These are phyloP conservation scores for Ascodesmis nigricans DNA, from an alignment of 495 filamentous ascomycete species.

Conservation along the genomic window DNA sequence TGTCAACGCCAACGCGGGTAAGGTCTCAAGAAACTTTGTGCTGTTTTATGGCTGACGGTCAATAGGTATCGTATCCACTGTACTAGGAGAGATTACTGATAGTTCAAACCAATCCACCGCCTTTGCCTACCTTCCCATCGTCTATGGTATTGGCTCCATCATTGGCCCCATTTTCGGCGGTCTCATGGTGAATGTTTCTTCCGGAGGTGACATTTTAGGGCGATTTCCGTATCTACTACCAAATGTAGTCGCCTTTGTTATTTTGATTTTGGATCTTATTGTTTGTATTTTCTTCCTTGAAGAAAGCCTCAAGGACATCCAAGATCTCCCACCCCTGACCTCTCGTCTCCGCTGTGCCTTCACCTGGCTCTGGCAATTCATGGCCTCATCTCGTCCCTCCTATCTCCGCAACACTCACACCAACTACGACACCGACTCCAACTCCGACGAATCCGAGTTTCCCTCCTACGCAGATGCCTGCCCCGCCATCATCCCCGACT, in stretches of 20 bases:
- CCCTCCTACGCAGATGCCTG: slow-evolving; percentile 21
- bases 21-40: too few species aligned
- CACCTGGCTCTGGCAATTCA: slow-evolving; percentile 53
- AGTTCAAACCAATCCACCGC: slow-evolving; percentile 77
- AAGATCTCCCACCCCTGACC: slow-evolving; percentile 37
- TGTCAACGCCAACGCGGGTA: slow-evolving; percentile 65
- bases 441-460: slow-evolving; percentile 24
- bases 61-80: slow-evolving; percentile 66
- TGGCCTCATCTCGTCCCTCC: slow-evolving; percentile 35
- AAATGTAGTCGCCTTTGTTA: slow-evolving; percentile 48
- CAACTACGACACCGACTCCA: slow-evolving; percentile 18
- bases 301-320: slow-evolving; percentile 63
- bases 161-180: slow-evolving; percentile 84
- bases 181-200: slow-evolving; percentile 35
- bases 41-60: too few species aligned
- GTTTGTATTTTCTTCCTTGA: slow-evolving; percentile 57
- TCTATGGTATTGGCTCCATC: slow-evolving; percentile 84
- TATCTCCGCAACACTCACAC: slow-evolving; percentile 28
- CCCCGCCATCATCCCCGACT: slow-evolving; percentile 25
- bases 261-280: slow-evolving; percentile 52
- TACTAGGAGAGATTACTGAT: slow-evolving; percentile 86
- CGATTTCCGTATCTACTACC: slow-evolving; percentile 68
- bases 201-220: slow-evolving; percentile 22
- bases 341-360: slow-evolving; percentile 38
- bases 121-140: slow-evolving; percentile 77